These are phyloP conservation scores for Agaricus subrufescens DNA, from an alignment of 768 basidiomycete species.

Conservation along the genomic window DNA sequence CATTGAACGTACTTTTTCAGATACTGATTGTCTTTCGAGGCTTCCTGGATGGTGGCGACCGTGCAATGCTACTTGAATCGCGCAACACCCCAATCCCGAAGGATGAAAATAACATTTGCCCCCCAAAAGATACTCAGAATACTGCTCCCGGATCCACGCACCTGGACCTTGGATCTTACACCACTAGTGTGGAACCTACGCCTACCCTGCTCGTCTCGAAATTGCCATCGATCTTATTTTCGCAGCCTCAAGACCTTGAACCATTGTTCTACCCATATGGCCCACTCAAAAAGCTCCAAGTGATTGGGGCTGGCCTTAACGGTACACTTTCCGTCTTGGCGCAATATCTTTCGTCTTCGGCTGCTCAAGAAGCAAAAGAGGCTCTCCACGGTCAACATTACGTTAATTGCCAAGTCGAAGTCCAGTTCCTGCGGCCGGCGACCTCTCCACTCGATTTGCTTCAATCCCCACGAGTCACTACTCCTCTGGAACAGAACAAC, in stretches of 20 bases:
- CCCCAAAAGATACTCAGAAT: conserved; percentile 19
- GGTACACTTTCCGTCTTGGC: conserved; percentile 54
- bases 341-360: conserved; percentile 50
- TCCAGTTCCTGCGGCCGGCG: conserved; percentile 24
- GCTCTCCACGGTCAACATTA: conserved; percentile 61
- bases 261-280: conserved; percentile 77
- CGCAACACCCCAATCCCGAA: conserved; percentile 29
- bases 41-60: conserved; percentile 80
- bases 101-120: conserved; percentile 14
- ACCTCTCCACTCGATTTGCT: conserved; percentile 5
- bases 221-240: conserved; percentile 62
- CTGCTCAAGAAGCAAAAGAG: conserved; percentile 63
- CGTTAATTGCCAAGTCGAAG: conserved; percentile 36
- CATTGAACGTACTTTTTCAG: neutral
- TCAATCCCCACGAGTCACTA: neutral
- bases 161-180: conserved; percentile 25
- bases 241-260: conserved; percentile 59
- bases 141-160: conserved; percentile 26
- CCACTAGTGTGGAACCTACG: conserved; percentile 36
- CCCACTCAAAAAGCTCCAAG: conserved; percentile 56
- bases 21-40: conserved; percentile 33
- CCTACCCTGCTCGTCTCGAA: conserved; percentile 57
- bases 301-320: conserved; percentile 33
- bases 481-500: neutral
- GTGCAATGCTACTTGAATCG: conserved; percentile 55